Evolutionary conservation across 192 early-diverging fungal genomes (phyloP).

Genomic region (Umbelopsis vinacea): DNA sequence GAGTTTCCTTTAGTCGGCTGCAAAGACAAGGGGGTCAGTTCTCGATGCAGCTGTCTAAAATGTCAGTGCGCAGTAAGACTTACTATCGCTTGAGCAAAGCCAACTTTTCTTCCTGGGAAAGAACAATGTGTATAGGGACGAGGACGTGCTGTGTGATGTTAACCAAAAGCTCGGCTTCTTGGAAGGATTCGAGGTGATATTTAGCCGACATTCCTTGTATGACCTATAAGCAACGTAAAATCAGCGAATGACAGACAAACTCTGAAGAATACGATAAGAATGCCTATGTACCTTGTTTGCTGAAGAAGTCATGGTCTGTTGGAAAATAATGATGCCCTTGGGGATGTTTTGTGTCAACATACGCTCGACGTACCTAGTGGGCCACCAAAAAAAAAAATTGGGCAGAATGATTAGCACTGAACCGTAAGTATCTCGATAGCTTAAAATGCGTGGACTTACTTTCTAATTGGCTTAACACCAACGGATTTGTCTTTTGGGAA

Average conservation of each 20-base stretch:
- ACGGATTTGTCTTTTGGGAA: conserved; percentile 91
- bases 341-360: conserved; percentile 86
- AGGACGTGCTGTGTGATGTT: conserved; percentile 97
- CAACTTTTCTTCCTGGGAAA: conserved; percentile 87
- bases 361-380: conserved; percentile 61
- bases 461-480: conserved; percentile 88
- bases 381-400: conserved; percentile 36
- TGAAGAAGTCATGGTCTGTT: conserved; percentile 79
- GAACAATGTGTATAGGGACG: conserved; percentile 93
- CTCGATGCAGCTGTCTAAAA: no score
- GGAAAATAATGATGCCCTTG: conserved; percentile 88
- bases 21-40: no score
- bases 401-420: not conserved
- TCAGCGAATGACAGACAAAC: no score
- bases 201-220: conserved; percentile 69
- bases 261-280: no score
- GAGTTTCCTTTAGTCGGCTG: conserved; percentile 92
- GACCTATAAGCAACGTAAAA: conserved; percentile 47
- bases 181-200: conserved; percentile 83
- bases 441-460: conserved; percentile 52
- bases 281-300: conserved; percentile 74
- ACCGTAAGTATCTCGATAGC: not conserved
- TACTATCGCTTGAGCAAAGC: conserved; percentile 91
- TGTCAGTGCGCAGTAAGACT: conserved; percentile 35
- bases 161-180: conserved; percentile 91